phyloP scores from a whole-genome alignment of 2,329 filamentous ascomycete genomes.

The Mollisia scopiformis region DNA sequence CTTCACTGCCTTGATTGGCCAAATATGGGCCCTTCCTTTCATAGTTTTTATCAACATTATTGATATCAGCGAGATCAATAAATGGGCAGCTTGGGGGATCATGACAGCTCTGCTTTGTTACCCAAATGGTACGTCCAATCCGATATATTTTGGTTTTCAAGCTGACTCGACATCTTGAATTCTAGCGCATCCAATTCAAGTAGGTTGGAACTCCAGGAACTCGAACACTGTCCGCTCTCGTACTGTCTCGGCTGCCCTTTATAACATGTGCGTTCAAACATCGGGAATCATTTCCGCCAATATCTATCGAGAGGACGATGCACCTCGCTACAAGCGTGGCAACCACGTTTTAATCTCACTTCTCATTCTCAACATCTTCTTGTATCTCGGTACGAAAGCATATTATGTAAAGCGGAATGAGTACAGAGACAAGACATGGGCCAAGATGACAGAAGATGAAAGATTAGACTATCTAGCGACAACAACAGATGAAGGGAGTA shows the following conservation, averaged over 20 bases:
- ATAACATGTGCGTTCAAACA: slow-evolving; percentile 57
- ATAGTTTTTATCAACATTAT: slow-evolving; percentile 46
- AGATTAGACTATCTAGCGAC: slow-evolving; percentile 47
- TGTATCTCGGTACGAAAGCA: slow-evolving; percentile 48
- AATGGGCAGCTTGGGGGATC: slow-evolving; percentile 46
- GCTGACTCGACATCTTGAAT: not conserved
- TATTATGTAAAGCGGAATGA: slow-evolving; percentile 51
- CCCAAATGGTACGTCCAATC: slow-evolving; percentile 39
- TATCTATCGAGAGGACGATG: slow-evolving; percentile 45
- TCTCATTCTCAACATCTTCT: slow-evolving; percentile 46
- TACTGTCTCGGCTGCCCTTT: slow-evolving; percentile 63
- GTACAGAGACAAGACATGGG: slow-evolving; percentile 44
- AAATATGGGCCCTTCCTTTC: slow-evolving; percentile 64
- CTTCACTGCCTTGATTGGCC: slow-evolving; percentile 49
- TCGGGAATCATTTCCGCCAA: slow-evolving; percentile 40
- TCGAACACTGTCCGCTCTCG: slow-evolving; percentile 63
- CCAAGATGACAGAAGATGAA: slow-evolving; percentile 46
- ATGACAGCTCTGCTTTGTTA: slow-evolving; percentile 45
- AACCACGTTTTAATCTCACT: slow-evolving; percentile 59
- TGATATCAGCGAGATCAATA: slow-evolving; percentile 40
- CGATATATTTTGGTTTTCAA: not conserved
- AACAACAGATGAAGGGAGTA: slow-evolving; percentile 46
- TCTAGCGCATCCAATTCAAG: slow-evolving; percentile 49
- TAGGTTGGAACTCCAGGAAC: slow-evolving; percentile 46
- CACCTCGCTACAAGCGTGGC: slow-evolving; percentile 52